These are phyloP conservation scores for Nannizziopsis barbatae DNA, from an alignment of 2,329 filamentous ascomycete genomes.

Conservation along the genomic window DNA sequence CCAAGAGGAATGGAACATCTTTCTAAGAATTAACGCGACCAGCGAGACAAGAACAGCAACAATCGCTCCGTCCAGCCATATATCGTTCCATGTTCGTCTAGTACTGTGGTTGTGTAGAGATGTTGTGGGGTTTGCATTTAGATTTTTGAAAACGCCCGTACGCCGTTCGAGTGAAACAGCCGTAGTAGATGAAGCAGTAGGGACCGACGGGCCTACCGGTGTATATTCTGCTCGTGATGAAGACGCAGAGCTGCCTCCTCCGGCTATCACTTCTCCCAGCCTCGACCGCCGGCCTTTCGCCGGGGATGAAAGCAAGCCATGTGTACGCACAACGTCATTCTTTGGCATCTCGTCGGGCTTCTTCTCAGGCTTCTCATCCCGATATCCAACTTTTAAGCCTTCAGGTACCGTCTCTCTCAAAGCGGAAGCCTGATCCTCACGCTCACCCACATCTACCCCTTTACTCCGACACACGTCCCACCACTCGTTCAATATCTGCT, in stretches of 20 bases:
- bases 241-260: conserved; percentile 1
- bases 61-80: conserved; percentile 76
- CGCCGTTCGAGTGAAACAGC: conserved; percentile 2
- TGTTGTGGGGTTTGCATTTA: background rate
- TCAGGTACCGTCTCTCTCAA: conserved; percentile 37
- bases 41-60: conserved; percentile 59
- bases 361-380: conserved; percentile 32
- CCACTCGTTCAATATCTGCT: conserved; percentile 61
- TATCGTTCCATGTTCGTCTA: conserved; percentile 36
- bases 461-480: conserved; percentile 46
- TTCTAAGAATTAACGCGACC: conserved; percentile 53
- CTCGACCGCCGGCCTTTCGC: background rate
- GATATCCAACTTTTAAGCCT: conserved; percentile 32
- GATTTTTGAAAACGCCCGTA: background rate
- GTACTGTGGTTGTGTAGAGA: background rate
- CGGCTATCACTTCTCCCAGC: background rate
- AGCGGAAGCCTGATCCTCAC: conserved; percentile 24
- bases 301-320: too few species aligned
- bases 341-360: background rate
- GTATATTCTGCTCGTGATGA: background rate
- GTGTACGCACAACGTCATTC: background rate
- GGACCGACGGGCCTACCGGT: background rate
- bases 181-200: background rate
- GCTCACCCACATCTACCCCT: conserved; percentile 31
- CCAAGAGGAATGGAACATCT: conserved; percentile 19